Conservation (phyloP, 2,329 filamentous ascomycete species). For the Trichophyton verrucosum region DNA sequence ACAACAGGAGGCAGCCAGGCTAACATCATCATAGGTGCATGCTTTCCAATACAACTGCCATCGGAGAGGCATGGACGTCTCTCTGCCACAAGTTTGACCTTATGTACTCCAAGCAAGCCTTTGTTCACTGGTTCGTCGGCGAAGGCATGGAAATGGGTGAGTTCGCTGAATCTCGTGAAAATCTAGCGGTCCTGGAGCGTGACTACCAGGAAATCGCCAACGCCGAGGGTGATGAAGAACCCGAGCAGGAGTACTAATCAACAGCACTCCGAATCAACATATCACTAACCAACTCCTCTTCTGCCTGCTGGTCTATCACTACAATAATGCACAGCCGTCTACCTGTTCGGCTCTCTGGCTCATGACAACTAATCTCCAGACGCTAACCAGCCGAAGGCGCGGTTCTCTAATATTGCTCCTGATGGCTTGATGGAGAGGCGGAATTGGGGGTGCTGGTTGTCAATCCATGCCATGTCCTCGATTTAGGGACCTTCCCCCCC, state of each 20-base stretch:
- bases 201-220: conserved; percentile 65
- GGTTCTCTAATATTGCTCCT: background rate
- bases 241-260: conserved; percentile 11
- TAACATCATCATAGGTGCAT: conserved; percentile 32
- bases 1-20: background rate
- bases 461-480: background rate
- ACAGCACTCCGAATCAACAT: background rate
- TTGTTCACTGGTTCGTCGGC: conserved; percentile 66
- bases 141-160: conserved; percentile 90
- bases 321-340: background rate
- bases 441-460: background rate
- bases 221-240: conserved; percentile 8
- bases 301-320: background rate
- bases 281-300: background rate
- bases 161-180: conserved; percentile 77
- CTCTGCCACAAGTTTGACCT: conserved; percentile 58
- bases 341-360: background rate
- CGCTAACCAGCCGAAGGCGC: background rate
- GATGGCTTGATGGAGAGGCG: background rate
- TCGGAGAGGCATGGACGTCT: conserved; percentile 52
- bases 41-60: conserved; percentile 56
- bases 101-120: conserved; percentile 58
- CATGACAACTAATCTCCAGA: conserved; percentile 1
- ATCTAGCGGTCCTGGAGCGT: conserved; percentile 72
- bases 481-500: background rate